Conservation (phyloP, 2,329 filamentous ascomycete species). For the Rutstroemia sp. region DNA sequence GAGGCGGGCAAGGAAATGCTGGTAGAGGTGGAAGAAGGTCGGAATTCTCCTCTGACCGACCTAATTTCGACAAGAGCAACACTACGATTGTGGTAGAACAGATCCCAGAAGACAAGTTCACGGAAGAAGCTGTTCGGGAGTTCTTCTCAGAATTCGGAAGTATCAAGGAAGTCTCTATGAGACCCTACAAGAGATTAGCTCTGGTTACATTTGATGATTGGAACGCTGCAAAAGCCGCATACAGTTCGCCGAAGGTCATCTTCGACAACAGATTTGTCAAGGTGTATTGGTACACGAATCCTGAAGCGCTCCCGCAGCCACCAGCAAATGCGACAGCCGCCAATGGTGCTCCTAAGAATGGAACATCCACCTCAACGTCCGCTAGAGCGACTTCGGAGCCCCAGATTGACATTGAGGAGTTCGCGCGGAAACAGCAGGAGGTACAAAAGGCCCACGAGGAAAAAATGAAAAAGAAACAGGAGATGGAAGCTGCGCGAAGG, state of each 20-base stretch:
- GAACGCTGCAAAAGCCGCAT: slow-evolving; percentile 61
- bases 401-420: slow-evolving; percentile 62
- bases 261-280: slow-evolving; percentile 85
- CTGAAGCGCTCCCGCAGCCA: slow-evolving; percentile 29
- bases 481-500: slow-evolving; percentile 53
- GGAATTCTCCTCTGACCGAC: slow-evolving; percentile 57
- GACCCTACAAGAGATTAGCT: slow-evolving; percentile 58
- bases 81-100: slow-evolving; percentile 69
- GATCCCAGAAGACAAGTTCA: slow-evolving; percentile 65
- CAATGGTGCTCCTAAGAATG: slow-evolving; percentile 28
- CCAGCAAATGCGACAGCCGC: slow-evolving; percentile 21
- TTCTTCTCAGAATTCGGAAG: slow-evolving; percentile 70
- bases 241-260: slow-evolving; percentile 69
- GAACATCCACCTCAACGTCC: slow-evolving; percentile 14
- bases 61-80: slow-evolving; percentile 53
- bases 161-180: slow-evolving; percentile 57
- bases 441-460: slow-evolving; percentile 64
- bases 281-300: slow-evolving; percentile 67
- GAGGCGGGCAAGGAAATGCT: slow-evolving; percentile 14
- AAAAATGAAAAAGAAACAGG: slow-evolving; percentile 53
- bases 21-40: slow-evolving; percentile 33
- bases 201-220: slow-evolving; percentile 62
- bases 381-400: slow-evolving; percentile 29
- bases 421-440: slow-evolving; percentile 61
- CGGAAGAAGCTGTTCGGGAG: slow-evolving; percentile 53